A percentile compares a stretch with the other conserved stretches of the same genome.
These are phyloP conservation scores for Trichoderma lentiforme DNA, from an alignment of 2,329 filamentous ascomycete species.

Conservation along the genomic window DNA sequence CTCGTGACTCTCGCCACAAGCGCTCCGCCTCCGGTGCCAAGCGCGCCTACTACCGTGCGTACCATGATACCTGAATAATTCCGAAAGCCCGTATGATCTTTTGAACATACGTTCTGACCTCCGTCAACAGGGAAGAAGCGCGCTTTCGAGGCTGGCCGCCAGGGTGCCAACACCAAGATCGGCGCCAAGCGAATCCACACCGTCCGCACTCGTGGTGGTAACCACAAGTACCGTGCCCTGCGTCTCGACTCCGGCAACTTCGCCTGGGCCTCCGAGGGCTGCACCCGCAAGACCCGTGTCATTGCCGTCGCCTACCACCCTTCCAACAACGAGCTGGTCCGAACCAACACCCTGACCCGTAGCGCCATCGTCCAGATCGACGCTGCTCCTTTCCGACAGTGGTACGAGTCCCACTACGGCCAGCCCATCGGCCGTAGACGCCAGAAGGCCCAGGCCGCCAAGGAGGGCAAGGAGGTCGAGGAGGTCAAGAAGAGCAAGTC, in stretches of 20 bases:
- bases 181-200: slow-evolving; percentile 94
- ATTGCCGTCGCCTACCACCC: slow-evolving; percentile 98
- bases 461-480: slow-evolving; percentile 61
- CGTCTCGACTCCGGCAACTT: slow-evolving; percentile 99
- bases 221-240: slow-evolving; percentile 99
- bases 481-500: slow-evolving; percentile 90
- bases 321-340: slow-evolving; percentile 99
- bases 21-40: slow-evolving; percentile 98
- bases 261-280: slow-evolving; percentile 96
- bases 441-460: slow-evolving; percentile 70
- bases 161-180: slow-evolving; percentile 99
- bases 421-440: slow-evolving; percentile 82
- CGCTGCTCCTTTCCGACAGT: slow-evolving; percentile 98
- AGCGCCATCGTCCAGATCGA: slow-evolving; percentile 98
- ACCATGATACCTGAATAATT: slow-evolving; percentile 25
- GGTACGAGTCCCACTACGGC: slow-evolving; percentile 99
- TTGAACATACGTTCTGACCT: slow-evolving; percentile 70
- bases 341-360: slow-evolving; percentile 99
- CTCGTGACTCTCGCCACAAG: slow-evolving; percentile 99
- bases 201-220: slow-evolving; percentile 95
- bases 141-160: slow-evolving; percentile 99
- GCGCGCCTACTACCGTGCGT: slow-evolving; percentile 85
- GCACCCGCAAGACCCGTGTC: slow-evolving; percentile 98
- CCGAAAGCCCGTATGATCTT: slow-evolving; percentile 65
- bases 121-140: slow-evolving; percentile 79